phyloP scores from a whole-genome alignment of 2,329 filamentous ascomycete genomes.

The Claviceps arundinis region DNA sequence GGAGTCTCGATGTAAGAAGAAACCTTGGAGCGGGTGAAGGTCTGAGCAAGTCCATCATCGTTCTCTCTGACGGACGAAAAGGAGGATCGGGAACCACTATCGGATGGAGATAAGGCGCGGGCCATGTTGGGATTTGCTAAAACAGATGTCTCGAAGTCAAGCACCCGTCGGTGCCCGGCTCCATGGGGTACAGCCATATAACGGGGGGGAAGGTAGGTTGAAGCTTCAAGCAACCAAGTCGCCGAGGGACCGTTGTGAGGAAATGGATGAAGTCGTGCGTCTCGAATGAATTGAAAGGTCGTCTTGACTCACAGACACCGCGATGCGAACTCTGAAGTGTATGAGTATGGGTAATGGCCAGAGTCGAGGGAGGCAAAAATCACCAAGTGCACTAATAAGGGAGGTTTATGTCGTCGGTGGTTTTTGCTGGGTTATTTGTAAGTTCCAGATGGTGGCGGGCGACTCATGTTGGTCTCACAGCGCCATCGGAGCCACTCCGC shows the following conservation, averaged over 20 bases:
- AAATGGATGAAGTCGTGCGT: not conserved
- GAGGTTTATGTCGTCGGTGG: conserved; percentile 1
- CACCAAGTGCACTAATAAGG: not conserved
- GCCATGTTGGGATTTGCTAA: conserved; percentile 25
- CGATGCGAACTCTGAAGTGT: not conserved
- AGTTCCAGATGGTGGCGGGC: not conserved
- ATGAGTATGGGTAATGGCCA: not conserved
- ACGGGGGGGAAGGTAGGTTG: not conserved
- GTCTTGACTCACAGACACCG: too few relatives aligned
- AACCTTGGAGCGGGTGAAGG: conserved; percentile 49
- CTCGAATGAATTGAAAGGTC: not conserved
- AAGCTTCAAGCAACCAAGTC: not conserved
- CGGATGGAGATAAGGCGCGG: conserved; percentile 23
- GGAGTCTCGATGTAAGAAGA: conserved; percentile 40
- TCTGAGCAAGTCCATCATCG: conserved; percentile 45
- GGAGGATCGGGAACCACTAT: conserved; percentile 35
- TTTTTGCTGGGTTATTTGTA: conserved; percentile 1
- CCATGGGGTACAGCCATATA: conserved; percentile 16
- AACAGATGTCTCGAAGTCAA: conserved; percentile 22
- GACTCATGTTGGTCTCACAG: too few relatives aligned
- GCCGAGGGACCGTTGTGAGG: not conserved
- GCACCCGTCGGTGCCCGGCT: conserved; percentile 15
- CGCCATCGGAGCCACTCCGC: too few relatives aligned
- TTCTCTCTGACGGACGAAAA: conserved; percentile 51
- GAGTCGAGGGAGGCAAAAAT: not conserved